Evolutionary conservation across 768 basidiomycete genomes (phyloP).

Genomic region (Lentinula boryana): DNA sequence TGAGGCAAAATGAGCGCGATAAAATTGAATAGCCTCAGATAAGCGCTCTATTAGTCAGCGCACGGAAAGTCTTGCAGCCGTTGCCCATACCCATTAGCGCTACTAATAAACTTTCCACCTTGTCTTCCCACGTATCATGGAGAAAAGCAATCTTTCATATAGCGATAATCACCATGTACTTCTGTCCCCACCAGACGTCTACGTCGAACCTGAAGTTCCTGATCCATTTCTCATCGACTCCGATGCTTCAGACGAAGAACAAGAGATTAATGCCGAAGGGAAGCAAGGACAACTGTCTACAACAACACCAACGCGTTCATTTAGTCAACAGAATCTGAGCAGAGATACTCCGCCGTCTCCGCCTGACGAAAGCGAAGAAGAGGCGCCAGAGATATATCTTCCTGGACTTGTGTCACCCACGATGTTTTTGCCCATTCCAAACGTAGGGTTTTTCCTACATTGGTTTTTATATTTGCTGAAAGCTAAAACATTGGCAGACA

Average conservation of each 20-base stretch:
- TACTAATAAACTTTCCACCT: too few species aligned
- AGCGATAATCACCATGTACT: not conserved
- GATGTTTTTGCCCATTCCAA: slow-evolving; percentile 86
- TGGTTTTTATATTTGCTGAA: slow-evolving; percentile 55
- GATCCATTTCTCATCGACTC: slow-evolving; percentile 59
- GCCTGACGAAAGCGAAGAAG: slow-evolving; percentile 31
- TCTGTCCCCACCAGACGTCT: not conserved
- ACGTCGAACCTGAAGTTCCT: slow-evolving; percentile 40
- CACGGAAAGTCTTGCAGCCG: too few species aligned
- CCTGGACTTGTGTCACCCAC: slow-evolving; percentile 66
- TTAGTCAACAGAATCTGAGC: slow-evolving; percentile 31
- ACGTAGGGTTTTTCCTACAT: slow-evolving; percentile 62
- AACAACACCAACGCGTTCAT: slow-evolving; percentile 19
- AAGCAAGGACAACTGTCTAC: slow-evolving; percentile 29
- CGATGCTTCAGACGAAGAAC: slow-evolving; percentile 28
- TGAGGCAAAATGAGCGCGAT: not conserved
- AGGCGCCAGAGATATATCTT: slow-evolving; percentile 53
- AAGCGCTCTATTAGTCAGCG: too few species aligned
- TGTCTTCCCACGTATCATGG: not conserved
- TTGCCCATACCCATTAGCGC: too few species aligned
- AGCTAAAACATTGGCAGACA: slow-evolving; percentile 52
- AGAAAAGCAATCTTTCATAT: not conserved
- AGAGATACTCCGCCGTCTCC: slow-evolving; percentile 54
- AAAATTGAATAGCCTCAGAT: not conserved
- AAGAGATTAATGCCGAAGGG: slow-evolving; percentile 23